phyloP scores from a whole-genome alignment of 177 flowering plant genomes.

The Vitis hybrid region DNA sequence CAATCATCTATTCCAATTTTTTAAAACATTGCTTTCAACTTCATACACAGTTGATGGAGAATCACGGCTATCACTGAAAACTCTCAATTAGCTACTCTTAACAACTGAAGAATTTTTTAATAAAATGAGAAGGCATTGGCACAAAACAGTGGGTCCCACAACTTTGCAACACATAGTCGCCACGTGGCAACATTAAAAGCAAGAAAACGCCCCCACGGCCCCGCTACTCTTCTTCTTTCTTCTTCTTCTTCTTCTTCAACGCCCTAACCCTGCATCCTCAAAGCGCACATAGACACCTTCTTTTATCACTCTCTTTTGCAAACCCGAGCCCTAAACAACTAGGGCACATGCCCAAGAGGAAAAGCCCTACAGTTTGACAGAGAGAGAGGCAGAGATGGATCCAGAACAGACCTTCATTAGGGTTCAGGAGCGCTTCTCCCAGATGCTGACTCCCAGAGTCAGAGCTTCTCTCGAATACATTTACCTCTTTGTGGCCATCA shows the following conservation, averaged over 20 bases:
- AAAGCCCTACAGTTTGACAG: not conserved
- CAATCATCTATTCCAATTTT: too few relatives aligned
- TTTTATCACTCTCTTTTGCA: not conserved
- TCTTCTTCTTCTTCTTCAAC: not conserved
- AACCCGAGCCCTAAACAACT: too few relatives aligned
- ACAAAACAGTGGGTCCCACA: too few relatives aligned
- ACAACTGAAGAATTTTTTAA: not conserved
- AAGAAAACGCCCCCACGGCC: not conserved
- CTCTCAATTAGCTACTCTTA: not conserved
- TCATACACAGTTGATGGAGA: too few relatives aligned
- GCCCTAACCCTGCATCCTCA: not conserved
- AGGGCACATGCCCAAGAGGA: not conserved
- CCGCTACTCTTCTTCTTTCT: not conserved
- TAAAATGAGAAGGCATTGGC: too few relatives aligned
- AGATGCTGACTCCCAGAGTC: slow-evolving; percentile 71
- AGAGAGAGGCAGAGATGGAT: slow-evolving; percentile 55
- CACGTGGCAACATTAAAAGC: too few relatives aligned
- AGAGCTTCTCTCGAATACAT: slow-evolving; percentile 72
- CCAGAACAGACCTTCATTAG: slow-evolving; percentile 97
- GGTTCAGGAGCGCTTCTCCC: slow-evolving; percentile 85
- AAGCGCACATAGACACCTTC: not conserved
- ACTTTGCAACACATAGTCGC: too few relatives aligned
- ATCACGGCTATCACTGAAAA: too few relatives aligned
- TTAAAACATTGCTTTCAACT: too few relatives aligned
- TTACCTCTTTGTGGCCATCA: slow-evolving; percentile 53